Base-by-base conservation (phyloP, 2,329 filamentous ascomycete genomes). In the Calonectria hawksworthii region DNA sequence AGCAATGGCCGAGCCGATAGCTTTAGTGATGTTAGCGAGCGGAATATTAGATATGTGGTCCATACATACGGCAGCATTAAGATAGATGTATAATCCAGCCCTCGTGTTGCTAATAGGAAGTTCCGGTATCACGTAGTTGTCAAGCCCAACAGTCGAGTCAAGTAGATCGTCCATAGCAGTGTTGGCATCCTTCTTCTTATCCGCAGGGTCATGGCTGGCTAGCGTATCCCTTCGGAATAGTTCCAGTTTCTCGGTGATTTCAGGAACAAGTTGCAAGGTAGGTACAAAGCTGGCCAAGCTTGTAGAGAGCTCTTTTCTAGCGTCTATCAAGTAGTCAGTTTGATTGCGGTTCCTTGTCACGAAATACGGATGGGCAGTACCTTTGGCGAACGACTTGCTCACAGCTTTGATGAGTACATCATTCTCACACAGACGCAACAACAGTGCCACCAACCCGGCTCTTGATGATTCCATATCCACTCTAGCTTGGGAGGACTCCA, bases 61-160 rank as follows among this genome's bases (percentile, higher is more conserved):
- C 34, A 18, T 32, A 61, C 92, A 78, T 87, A 97, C 94, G 83
- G 94, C 90, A 70, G 95, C 92, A 82, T 96, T 97, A 11, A 98
- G 87, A 83, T 96, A 97, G 9, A 98, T 89, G 82, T 97, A 98
- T 70, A 98, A 88, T 7, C 94, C 96, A 67, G 95, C 94, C 83
- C 95, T 91, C 4, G 95, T 95, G 78, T 95, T 95, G 63, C 93
- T 88, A 36, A 92, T 87, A 4, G 94, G 94, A 13, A 96, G 86
- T 65, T 98, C 94, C 32, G 89, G 83, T 14, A 92, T 83, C 18
- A 88, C 88, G 51, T 90, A 87, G 76, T 84, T 90, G n/a, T 91
- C 90, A 50, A 92, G 83, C 0, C 87, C 90, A 70, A 93, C 87
- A 6, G 88, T 87, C 28, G 90, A 89, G 80, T 92, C 90, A 30